Base-by-base conservation (phyloP, 2,329 filamentous ascomycete species). In the Xylariaceae sp. region DNA sequence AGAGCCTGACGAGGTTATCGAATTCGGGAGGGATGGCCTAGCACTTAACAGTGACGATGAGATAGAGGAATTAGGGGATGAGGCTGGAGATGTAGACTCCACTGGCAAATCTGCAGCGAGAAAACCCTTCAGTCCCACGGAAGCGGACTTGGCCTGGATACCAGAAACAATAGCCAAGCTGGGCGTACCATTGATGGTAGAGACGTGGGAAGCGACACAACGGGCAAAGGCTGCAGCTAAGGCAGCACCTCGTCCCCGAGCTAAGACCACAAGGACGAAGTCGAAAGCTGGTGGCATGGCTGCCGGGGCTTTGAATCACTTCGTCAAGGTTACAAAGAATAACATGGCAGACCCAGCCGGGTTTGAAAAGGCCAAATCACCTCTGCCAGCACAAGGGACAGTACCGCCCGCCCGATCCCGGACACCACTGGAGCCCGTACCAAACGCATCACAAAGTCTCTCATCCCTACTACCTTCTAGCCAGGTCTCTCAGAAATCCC, bases 1-100 rank as follows among this genome's bases (percentile, higher is more conserved):
- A 0, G 91, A 96, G 63, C 78, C 82, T 30, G 85, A 88, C 14
- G 82, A 82, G 51, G 73, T 75, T 1, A 75, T 79, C 2, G 55
- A 66, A 0, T 76, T 70, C 55, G 76, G 73, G 1, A 74, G 81
- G 27, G 73, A 73, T 42, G 80, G 80, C 0, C 66, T 84, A 12
- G 81, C 81, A 2, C 71, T 83, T n/a, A 81, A 82, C 55, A 82
- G 80, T 51, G 85, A 89, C 46, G 83, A 88, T 35, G 85, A 88
- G 10, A 71, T 81, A 12, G 75, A 75, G 0, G 75, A 59, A 65
- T 64, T 40, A 11, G 52, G 48, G 2, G 60, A 58, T 7, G 62
- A 62, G 15, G 63, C 62, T 12, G 54, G 53, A n/a, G 53, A 51
- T 6, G 35, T 48, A 46, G 58, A 58, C 15, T 58, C 59, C 4